Evolutionary conservation across 2,329 filamentous ascomycete species (phyloP), one percentile per base, ranked within the genome.

Genomic region (Ophiostoma tasmaniense): DNA sequence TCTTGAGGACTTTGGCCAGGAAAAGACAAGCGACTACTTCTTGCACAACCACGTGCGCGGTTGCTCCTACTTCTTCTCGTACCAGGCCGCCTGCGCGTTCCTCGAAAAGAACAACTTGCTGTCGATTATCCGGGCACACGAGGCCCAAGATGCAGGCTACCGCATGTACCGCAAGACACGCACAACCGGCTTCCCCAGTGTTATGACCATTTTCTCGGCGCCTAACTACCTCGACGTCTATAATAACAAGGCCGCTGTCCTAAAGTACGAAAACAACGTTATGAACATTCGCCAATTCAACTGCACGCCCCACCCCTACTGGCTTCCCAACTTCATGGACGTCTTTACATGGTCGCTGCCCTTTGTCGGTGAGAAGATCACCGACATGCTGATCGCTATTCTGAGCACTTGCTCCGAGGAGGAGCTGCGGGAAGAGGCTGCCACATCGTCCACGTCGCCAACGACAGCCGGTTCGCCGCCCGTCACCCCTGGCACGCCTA

Each of bases 241-340:
- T 82, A 99, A 99, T 87, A 99, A 99, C 85, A 99, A 99, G 84
- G 95, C 95, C 1, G 95, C 95, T 0, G 95, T 99, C 55, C 84
- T 99, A 75, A 99, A 99, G 82, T 99, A 99, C 78, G 95, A 99
- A 82, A 99, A 99, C 81, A 99, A 99, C 77, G 95, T 99, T 71
- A 99, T 99, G 95, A 99, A 99, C 83, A 99, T 99, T 77, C 88
- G 95, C 70, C 95, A 99, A 80, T 99, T 99, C 83, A 99, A 99
- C 84, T 99, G 94, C 86, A 98, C 95, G 28, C 95, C 95, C 42
- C 95, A 99, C 79, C 95, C 95, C 7, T 99, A 99, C 84, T 99
- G 95, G 95, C 87, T 99, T 66, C 95, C 95, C 68, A 99, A 99
- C 83, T 99, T 99, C 78, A 99, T 99, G 95, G 95, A 99, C 76